Evolutionary conservation across 768 basidiomycete species (phyloP).

Genomic region (Amyloporia xantha): DNA sequence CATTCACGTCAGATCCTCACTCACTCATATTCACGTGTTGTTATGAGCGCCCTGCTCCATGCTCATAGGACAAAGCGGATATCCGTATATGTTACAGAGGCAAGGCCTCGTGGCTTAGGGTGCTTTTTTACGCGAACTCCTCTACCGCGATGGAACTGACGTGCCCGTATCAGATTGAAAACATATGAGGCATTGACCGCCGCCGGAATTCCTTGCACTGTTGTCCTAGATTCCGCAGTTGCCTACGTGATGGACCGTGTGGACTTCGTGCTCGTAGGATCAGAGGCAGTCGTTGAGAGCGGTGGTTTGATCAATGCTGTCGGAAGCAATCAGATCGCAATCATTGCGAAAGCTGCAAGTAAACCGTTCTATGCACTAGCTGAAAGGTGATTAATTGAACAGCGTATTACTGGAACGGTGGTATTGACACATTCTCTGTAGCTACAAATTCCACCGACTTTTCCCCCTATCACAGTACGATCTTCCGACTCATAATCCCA

Average conservation of each 20-base stretch:
- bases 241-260: slow-evolving; percentile 97
- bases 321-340: slow-evolving; percentile 94
- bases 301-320: slow-evolving; percentile 90
- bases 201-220: slow-evolving; percentile 90
- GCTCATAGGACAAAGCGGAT: slow-evolving; percentile 91
- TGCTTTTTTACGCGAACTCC: slow-evolving; percentile 32
- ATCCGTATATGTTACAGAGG: slow-evolving; percentile 97
- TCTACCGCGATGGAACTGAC: slow-evolving; percentile 5
- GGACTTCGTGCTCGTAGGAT: slow-evolving; percentile 92
- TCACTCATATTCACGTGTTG: slow-evolving; percentile 94
- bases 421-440: slow-evolving; percentile 26
- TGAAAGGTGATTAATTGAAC: slow-evolving; percentile 53
- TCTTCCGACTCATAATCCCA: slow-evolving; percentile 74
- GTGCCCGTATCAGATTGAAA: slow-evolving; percentile 54
- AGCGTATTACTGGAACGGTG: slow-evolving; percentile 5
- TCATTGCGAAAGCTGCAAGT: slow-evolving; percentile 89
- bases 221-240: slow-evolving; percentile 93
- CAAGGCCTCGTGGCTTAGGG: slow-evolving; percentile 85
- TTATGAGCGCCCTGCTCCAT: slow-evolving; percentile 84
- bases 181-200: slow-evolving; percentile 84
- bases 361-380: slow-evolving; percentile 96
- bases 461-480: slow-evolving; percentile 92
- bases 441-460: slow-evolving; percentile 95
- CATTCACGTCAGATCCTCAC: slow-evolving; percentile 70
- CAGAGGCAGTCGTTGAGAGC: slow-evolving; percentile 96